phyloP scores from a whole-genome alignment of 2,329 filamentous ascomycete species.

The Aspergillus spinulosporus region DNA sequence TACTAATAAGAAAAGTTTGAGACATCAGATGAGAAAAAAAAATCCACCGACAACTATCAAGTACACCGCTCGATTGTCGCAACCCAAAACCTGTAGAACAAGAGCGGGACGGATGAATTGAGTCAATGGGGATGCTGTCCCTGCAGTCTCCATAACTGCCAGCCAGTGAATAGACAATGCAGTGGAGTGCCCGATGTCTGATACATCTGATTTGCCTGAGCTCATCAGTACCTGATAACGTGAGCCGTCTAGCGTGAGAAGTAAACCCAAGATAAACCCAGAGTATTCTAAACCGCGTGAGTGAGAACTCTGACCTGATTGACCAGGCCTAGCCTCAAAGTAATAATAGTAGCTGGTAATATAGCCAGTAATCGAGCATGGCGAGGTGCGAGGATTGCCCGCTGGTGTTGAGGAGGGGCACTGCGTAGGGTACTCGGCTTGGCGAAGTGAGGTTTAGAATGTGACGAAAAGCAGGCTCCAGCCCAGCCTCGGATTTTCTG shows the following conservation, averaged over 20 bases:
- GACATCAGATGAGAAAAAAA: not conserved
- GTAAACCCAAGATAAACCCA: not conserved
- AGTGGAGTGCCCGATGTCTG: conserved; percentile 1
- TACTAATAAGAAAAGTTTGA: too few relatives aligned
- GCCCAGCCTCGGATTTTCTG: conserved; percentile 10
- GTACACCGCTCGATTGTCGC: conserved; percentile 9
- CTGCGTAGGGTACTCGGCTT: not conserved
- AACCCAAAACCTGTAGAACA: conserved; percentile 5
- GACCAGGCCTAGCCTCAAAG: not conserved
- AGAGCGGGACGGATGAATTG: conserved; percentile 1
- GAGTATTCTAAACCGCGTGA: not conserved
- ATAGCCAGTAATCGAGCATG: not conserved
- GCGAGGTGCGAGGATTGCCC: conserved; percentile 8
- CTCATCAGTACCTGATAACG: conserved; percentile 9
- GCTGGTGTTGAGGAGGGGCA: not conserved
- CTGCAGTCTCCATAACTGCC: conserved; percentile 8
- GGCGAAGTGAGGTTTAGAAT: not conserved
- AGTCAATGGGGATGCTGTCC: conserved; percentile 1
- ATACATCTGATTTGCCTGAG: not conserved
- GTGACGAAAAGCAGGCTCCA: not conserved
- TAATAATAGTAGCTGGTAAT: not conserved
- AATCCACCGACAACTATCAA: not conserved
- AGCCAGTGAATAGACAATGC: not conserved
- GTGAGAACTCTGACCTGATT: conserved; percentile 1
- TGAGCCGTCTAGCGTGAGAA: not conserved